phyloP scores from a whole-genome alignment of 2,329 filamentous ascomycete species.

The Byssothecium circinans region DNA sequence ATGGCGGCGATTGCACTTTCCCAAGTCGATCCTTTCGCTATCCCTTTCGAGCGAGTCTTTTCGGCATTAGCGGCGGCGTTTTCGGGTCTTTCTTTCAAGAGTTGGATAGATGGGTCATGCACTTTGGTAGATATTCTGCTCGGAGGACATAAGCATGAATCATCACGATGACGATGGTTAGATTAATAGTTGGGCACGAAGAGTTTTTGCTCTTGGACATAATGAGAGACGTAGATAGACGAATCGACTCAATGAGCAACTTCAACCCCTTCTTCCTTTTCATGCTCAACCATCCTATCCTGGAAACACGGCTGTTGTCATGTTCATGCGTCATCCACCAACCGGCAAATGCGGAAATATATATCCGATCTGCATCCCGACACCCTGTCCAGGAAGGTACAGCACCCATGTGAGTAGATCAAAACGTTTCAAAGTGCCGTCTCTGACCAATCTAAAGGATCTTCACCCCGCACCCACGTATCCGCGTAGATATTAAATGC shows the following conservation, averaged over 20 bases:
- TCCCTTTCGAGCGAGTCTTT: background rate
- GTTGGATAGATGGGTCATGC: background rate
- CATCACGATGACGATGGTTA: background rate
- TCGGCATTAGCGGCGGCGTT: slow-evolving; percentile 14
- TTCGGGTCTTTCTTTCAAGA: background rate
- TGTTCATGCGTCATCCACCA: no score
- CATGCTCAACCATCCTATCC: background rate
- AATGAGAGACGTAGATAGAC: background rate
- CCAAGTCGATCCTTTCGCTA: background rate
- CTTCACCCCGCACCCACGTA: slow-evolving; percentile 1
- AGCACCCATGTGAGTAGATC: no score
- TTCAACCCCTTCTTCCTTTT: no score
- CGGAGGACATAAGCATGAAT: slow-evolving; percentile 2
- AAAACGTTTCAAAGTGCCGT: background rate
- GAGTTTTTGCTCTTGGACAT: background rate
- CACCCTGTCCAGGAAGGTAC: background rate
- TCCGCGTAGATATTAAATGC: background rate
- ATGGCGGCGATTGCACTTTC: slow-evolving; percentile 1
- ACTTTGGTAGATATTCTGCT: background rate
- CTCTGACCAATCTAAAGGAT: background rate
- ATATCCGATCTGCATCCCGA: background rate
- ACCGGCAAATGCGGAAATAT: background rate
- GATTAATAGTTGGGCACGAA: background rate
- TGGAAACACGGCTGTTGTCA: no score
- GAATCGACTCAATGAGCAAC: background rate